These are phyloP conservation scores for Trichoderma sp. DNA, from an alignment of 2,329 filamentous ascomycete species.

Conservation along the genomic window DNA sequence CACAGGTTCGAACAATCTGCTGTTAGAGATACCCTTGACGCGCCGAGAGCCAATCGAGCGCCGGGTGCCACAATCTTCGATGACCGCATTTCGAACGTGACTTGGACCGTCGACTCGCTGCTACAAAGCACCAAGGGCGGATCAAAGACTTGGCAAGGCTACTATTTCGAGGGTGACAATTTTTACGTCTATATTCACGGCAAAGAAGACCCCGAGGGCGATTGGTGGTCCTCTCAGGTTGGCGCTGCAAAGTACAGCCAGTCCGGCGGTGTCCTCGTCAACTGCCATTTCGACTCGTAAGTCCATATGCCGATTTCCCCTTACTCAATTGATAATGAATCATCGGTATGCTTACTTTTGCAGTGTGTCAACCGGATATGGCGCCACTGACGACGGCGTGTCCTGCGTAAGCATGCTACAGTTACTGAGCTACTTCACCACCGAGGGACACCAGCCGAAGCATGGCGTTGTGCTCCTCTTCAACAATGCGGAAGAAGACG, in stretches of 20 bases:
- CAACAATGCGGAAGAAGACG: constrained; percentile 97
- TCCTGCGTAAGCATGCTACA: constrained; percentile 85
- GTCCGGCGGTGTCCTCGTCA: constrained; percentile 81
- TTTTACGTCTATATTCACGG: constrained; percentile 90
- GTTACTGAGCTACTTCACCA: constrained; percentile 81
- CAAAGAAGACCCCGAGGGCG: constrained; percentile 65
- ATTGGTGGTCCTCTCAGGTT: constrained; percentile 64
- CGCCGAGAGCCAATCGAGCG: constrained; percentile 12
- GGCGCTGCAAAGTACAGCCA: constrained; percentile 48
- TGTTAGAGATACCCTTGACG: background rate
- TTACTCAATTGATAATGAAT: background rate
- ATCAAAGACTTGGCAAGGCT: constrained; percentile 40
- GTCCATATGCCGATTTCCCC: constrained; percentile 24
- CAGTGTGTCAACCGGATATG: constrained; percentile 85
- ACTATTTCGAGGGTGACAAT: constrained; percentile 92
- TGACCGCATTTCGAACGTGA: constrained; percentile 76
- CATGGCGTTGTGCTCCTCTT: constrained; percentile 80
- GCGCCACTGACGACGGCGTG: constrained; percentile 91
- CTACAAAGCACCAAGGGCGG: constrained; percentile 21
- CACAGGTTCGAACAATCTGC: background rate
- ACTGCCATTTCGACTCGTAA: constrained; percentile 84
- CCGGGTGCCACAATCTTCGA: constrained; percentile 67
- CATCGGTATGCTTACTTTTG: constrained; percentile 21
- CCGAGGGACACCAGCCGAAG: constrained; percentile 66
- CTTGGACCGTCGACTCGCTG: constrained; percentile 45